These are phyloP conservation scores for Fusarium chaquense DNA, from an alignment of 2,329 filamentous ascomycete genomes.

Conservation along the genomic window DNA sequence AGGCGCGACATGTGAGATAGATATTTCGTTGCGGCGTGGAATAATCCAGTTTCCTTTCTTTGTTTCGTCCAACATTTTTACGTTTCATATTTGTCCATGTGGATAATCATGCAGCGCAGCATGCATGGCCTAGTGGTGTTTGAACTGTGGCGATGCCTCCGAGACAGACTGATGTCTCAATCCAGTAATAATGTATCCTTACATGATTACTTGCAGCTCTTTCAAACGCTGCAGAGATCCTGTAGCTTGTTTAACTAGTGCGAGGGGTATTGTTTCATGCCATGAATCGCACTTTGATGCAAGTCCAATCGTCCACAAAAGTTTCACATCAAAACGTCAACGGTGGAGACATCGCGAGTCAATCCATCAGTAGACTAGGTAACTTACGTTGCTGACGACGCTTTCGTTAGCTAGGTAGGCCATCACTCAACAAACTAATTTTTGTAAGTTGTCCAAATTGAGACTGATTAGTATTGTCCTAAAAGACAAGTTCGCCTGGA, in stretches of 20 bases:
- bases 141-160: background rate
- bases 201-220: background rate
- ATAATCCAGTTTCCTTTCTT: constrained; percentile 14
- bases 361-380: background rate
- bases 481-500: too few relatives aligned
- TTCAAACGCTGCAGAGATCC: background rate
- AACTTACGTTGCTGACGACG: background rate
- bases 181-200: background rate
- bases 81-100: background rate
- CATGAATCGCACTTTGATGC: background rate
- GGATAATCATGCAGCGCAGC: background rate
- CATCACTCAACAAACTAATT: background rate
- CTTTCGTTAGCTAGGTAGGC: too few relatives aligned
- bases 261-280: background rate
- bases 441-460: background rate
- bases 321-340: background rate
- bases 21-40: constrained; percentile 9
- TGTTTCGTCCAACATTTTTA: background rate
- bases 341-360: background rate
- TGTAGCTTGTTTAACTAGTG: background rate
- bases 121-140: background rate
- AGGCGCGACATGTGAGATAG: constrained; percentile 2
- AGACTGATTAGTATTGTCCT: background rate
- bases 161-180: background rate
- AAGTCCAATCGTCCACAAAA: constrained; percentile 3